These are phyloP conservation scores for Tetradesmus lagerheimii DNA, from an alignment of 139 green algal genomes.

Conservation along the genomic window DNA sequence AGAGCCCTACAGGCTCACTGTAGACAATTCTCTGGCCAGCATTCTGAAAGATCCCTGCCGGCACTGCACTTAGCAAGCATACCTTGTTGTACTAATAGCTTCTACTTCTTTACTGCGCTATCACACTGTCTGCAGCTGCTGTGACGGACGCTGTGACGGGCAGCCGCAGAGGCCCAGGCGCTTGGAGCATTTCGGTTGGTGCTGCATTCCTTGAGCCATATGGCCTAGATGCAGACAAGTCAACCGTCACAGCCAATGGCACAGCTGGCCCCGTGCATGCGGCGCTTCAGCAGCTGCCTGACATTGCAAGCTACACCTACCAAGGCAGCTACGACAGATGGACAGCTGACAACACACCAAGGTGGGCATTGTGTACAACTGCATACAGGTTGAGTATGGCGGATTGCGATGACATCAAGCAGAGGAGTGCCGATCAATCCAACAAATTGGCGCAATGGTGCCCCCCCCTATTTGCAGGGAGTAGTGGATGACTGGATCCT, in stretches of 20 bases:
- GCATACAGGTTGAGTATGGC: not conserved
- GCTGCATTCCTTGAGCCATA: slow-evolving; percentile 49
- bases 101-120: not conserved
- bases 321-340: not conserved
- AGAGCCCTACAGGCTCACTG: slow-evolving; percentile 23
- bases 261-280: slow-evolving; percentile 3
- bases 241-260: slow-evolving; percentile 4
- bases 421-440: too few relatives aligned
- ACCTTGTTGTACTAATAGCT: not conserved
- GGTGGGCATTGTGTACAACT: not conserved
- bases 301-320: not conserved
- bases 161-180: slow-evolving; percentile 17
- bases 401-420: not conserved
- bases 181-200: slow-evolving; percentile 42
- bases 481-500: not conserved
- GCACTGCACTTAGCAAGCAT: not conserved
- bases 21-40: not conserved
- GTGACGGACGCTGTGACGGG: not conserved
- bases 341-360: not conserved
- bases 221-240: slow-evolving; percentile 13
- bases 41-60: not conserved
- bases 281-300: not conserved
- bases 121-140: not conserved
- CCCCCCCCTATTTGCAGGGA: too few relatives aligned
- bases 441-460: too few relatives aligned